Percentiles rank a stretch among this genome's conserved stretches.
These are phyloP conservation scores for Calocybe cyanea DNA, from an alignment of 768 basidiomycete species.

Conservation along the genomic window DNA sequence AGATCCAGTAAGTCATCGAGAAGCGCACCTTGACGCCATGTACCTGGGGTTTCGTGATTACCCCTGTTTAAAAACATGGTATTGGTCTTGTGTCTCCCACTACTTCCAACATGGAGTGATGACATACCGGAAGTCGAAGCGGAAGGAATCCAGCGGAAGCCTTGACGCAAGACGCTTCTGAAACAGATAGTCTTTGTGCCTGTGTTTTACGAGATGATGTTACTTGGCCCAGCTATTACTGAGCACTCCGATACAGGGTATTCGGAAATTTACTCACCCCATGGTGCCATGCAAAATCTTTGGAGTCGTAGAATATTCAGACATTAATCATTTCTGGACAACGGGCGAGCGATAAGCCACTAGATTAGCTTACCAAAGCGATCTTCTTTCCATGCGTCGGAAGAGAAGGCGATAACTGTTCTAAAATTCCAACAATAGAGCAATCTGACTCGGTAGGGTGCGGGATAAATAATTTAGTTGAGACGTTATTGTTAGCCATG, in stretches of 20 bases:
- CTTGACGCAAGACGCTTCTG: conserved; percentile 64
- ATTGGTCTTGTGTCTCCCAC: conserved; percentile 5
- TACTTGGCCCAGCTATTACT: conserved; percentile 16
- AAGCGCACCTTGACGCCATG: conserved; percentile 58
- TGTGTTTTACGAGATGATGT: conserved; percentile 27
- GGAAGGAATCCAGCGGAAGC: conserved; percentile 75
- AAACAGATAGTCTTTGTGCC: conserved; percentile 85
- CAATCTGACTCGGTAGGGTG: conserved; percentile 41
- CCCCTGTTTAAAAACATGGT: conserved; percentile 42
- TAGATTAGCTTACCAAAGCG: conserved; percentile 51
- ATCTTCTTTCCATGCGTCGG: conserved; percentile 57
- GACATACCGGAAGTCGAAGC: conserved; percentile 81
- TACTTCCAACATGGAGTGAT: conserved; percentile 1
- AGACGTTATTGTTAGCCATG: conserved; percentile 30
- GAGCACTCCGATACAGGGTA: conserved; percentile 16
- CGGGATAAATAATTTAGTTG: conserved; percentile 52
- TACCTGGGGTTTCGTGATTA: conserved; percentile 71
- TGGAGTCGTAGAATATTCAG: conserved; percentile 1
- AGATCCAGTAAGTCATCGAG: conserved; percentile 65
- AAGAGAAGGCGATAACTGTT: conserved; percentile 49
- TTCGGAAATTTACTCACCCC: conserved; percentile 51
- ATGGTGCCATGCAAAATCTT: conserved; percentile 79
- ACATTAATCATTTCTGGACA: conserved; percentile 11
- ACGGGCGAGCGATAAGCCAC: conserved; percentile 1
- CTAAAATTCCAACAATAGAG: conserved; percentile 55